Conservation (phyloP, 805 yeast species). For the Yarrowia deformans region DNA sequence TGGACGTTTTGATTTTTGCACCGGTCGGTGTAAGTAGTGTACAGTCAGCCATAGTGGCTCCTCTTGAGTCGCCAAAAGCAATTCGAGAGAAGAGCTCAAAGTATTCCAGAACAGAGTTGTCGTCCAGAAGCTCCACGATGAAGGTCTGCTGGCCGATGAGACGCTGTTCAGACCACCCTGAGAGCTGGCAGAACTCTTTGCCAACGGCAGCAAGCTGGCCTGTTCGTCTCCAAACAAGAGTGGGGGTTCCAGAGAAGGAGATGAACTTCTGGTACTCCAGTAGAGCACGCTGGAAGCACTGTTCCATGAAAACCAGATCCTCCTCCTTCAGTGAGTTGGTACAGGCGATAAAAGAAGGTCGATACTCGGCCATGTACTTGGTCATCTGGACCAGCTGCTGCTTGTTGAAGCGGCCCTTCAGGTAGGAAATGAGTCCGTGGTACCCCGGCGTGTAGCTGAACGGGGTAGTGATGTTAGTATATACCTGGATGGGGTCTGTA, state of each 20-base stretch:
- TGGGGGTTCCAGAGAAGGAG: conserved; percentile 87
- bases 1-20: conserved; percentile 67
- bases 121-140: conserved; percentile 79
- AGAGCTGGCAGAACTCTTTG: conserved; percentile 87
- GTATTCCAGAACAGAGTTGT: conserved; percentile 82
- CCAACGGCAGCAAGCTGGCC: conserved; percentile 96
- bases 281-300: conserved; percentile 90
- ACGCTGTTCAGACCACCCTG: conserved; percentile 86
- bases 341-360: conserved; percentile 93
- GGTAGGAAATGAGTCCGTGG: conserved; percentile 77
- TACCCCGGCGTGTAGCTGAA: conserved; percentile 91
- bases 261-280: conserved; percentile 88
- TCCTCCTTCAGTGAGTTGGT: conserved; percentile 87
- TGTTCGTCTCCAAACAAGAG: conserved; percentile 93
- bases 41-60: conserved; percentile 88
- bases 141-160: conserved; percentile 54
- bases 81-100: conserved; percentile 83
- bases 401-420: conserved; percentile 72
- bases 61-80: conserved; percentile 90
- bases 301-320: conserved; percentile 93
- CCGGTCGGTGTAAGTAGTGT: conserved; percentile 62
- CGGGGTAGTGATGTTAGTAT: conserved; percentile 74
- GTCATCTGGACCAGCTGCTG: conserved; percentile 81
- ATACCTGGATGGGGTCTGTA: conserved; percentile 52
- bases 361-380: conserved; percentile 83